phyloP scores from a whole-genome alignment of 1,139 yeast genomes.

The Arxiozyma heterogenica region DNA sequence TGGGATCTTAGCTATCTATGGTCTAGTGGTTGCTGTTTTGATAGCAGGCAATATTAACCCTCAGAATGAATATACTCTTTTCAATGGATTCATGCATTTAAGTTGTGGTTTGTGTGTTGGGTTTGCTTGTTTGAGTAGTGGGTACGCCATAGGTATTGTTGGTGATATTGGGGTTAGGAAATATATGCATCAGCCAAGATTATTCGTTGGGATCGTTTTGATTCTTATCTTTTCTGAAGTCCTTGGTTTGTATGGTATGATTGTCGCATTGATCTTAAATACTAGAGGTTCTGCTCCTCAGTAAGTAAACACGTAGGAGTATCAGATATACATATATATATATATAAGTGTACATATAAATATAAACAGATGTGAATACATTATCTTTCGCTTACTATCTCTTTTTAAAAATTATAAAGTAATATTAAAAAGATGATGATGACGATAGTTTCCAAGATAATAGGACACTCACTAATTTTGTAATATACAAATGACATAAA shows the following conservation, averaged over 20 bases:
- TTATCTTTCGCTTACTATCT: too few relatives aligned
- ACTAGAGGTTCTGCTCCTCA: constrained; percentile 63
- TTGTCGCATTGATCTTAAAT: constrained; percentile 81
- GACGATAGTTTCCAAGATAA: too few relatives aligned
- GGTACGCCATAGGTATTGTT: constrained; percentile 96
- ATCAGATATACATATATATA: neutral
- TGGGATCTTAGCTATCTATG: constrained; percentile 94
- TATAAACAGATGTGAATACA: neutral
- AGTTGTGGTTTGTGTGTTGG: constrained; percentile 96
- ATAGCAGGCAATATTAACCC: constrained; percentile 91
- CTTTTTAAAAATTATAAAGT: too few relatives aligned
- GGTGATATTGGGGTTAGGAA: constrained; percentile 99
- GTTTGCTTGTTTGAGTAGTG: constrained; percentile 92
- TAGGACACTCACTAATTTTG: too few relatives aligned
- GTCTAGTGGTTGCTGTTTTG: constrained; percentile 88
- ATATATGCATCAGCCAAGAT: constrained; percentile 91
- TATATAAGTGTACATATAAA: neutral
- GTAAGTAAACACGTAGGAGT: neutral
- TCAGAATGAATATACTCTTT: constrained; percentile 64
- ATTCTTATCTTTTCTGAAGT: constrained; percentile 98
- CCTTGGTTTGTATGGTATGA: constrained; percentile 91
- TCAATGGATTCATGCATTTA: constrained; percentile 93
- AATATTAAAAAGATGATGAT: too few relatives aligned
- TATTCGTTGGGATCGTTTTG: constrained; percentile 86
- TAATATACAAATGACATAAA: neutral